These are phyloP conservation scores for Aspergillus alliaceus DNA, from an alignment of 2,329 filamentous ascomycete genomes.

Conservation along the genomic window DNA sequence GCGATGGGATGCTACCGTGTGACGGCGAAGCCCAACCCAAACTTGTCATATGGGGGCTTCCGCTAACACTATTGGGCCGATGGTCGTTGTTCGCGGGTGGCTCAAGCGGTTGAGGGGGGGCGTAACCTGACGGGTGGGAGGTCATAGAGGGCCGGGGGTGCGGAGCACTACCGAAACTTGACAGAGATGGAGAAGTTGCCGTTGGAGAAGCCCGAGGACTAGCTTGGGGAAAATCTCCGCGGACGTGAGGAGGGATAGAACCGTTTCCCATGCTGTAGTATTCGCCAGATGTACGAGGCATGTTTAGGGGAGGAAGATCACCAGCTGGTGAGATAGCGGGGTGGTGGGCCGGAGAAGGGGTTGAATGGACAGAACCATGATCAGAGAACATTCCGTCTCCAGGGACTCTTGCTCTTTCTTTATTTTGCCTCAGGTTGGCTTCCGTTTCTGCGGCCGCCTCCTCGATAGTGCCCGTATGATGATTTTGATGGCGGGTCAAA, in stretches of 20 bases:
- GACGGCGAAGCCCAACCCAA: constrained; percentile 86
- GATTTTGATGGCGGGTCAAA: constrained; percentile 90
- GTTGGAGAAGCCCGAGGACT: constrained; percentile 67
- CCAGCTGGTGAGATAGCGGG: constrained; percentile 77
- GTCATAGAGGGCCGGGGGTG: constrained; percentile 64
- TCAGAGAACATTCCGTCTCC: constrained; percentile 46
- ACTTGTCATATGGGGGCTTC: constrained; percentile 81
- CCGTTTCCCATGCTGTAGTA: constrained; percentile 74
- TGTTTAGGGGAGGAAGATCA: constrained; percentile 69
- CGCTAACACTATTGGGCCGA: constrained; percentile 70
- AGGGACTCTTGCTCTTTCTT: constrained; percentile 36
- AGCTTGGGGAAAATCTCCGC: constrained; percentile 68
- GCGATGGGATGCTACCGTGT: constrained; percentile 70
- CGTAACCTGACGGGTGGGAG: constrained; percentile 80
- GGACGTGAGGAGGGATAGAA: constrained; percentile 78
- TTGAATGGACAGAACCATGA: constrained; percentile 54
- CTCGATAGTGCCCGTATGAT: constrained; percentile 92
- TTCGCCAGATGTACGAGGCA: constrained; percentile 68
- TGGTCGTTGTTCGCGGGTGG: constrained; percentile 76
- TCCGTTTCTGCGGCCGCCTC: constrained; percentile 88
- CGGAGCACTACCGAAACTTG: constrained; percentile 55
- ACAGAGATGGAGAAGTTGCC: constrained; percentile 64
- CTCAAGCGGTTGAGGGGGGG: constrained; percentile 81
- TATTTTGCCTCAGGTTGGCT: constrained; percentile 69
- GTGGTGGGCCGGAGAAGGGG: constrained; percentile 79